These are phyloP conservation scores for Herpetospermum pedunculosum DNA, from an alignment of 306 rosid species.

Conservation along the genomic window DNA sequence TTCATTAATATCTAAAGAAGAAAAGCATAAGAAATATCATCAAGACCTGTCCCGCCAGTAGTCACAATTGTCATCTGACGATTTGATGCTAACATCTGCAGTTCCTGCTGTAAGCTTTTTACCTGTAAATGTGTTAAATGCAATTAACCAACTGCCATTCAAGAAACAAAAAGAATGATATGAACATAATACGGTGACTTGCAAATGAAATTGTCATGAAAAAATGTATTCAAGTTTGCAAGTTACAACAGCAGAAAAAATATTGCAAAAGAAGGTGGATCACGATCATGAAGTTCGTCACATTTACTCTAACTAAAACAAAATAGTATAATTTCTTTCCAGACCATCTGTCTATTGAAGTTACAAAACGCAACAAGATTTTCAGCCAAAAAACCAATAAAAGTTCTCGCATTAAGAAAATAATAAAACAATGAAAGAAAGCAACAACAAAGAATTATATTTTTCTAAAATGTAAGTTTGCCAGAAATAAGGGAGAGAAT, in stretches of 20 bases:
- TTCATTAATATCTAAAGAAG: not conserved
- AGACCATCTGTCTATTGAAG: not conserved
- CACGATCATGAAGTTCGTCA: not conserved
- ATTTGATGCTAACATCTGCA: slow-evolving; percentile 40
- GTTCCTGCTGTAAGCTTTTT: slow-evolving; percentile 54
- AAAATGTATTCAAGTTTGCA: not conserved
- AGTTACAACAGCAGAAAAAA: not conserved
- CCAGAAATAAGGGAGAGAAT: not conserved
- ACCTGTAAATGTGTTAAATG: slow-evolving; percentile 39
- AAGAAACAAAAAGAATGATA: not conserved
- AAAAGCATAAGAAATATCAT: slow-evolving; percentile 13
- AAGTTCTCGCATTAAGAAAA: not conserved
- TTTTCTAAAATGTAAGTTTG: not conserved
- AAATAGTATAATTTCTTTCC: not conserved
- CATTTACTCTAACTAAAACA: not conserved
- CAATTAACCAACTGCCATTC: slow-evolving; percentile 2
- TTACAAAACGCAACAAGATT: not conserved
- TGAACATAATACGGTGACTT: not conserved
- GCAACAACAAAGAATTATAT: not conserved
- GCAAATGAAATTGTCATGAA: not conserved
- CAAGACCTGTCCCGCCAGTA: slow-evolving; percentile 46
- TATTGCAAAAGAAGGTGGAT: not conserved
- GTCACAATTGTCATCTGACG: slow-evolving; percentile 54
- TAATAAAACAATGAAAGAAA: not conserved
- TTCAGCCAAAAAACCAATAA: not conserved